Conservation (phyloP, 2,329 filamentous ascomycete species). For the Aspergillaceae sp. region DNA sequence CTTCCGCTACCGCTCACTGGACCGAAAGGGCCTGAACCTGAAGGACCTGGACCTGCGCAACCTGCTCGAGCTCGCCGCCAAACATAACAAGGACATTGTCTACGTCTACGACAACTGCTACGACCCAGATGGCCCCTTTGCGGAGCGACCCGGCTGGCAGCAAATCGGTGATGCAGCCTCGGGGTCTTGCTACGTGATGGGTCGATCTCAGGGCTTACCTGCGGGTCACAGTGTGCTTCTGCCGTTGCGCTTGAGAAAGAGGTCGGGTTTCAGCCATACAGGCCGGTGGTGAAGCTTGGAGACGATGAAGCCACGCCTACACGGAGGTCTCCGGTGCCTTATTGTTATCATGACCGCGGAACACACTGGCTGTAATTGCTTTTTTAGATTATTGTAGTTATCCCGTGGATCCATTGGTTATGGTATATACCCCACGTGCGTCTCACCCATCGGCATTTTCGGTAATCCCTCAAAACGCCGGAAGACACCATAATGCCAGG, state of each 20-base stretch:
- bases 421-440: too few species aligned
- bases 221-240: conserved; percentile 13
- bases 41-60: conserved; percentile 21
- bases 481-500: too few species aligned
- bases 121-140: conserved; percentile 40
- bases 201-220: conserved; percentile 21
- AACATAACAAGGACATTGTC: conserved; percentile 38
- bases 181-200: conserved; percentile 32
- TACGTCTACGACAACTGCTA: conserved; percentile 47
- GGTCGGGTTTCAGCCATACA: conserved; percentile 22
- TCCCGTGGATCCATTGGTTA: too few species aligned
- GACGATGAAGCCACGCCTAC: conserved; percentile 5
- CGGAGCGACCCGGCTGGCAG: conserved; percentile 43
- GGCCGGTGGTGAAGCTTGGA: conserved; percentile 6
- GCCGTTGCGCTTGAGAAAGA: conserved; percentile 19
- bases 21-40: conserved; percentile 21
- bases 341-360: conserved; percentile 8
- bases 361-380: conserved; percentile 5
- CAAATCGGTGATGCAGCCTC: conserved; percentile 42
- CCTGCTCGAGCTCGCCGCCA: conserved; percentile 28
- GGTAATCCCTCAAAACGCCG: too few species aligned
- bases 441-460: too few species aligned
- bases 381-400: too few species aligned
- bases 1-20: conserved; percentile 41
- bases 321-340: conserved; percentile 7